Conservation (phyloP, 2,329 filamentous ascomycete genomes). For the Alternaria conjuncta region DNA sequence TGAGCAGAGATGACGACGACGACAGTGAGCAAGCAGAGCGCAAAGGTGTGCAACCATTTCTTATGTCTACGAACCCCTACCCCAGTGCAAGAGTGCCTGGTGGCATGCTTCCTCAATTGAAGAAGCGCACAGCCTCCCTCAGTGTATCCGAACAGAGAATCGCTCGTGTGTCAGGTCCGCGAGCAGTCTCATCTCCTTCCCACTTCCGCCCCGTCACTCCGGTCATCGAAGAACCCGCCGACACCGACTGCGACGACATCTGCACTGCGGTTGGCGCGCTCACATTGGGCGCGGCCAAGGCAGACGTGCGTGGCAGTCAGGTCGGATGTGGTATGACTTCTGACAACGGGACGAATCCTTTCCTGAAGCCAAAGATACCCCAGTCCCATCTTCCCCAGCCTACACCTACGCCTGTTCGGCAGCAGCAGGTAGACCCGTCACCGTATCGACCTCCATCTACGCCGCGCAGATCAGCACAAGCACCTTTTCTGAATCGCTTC, state of each 20-base stretch:
- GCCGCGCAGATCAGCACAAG: slow-evolving; percentile 48
- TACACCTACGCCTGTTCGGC: slow-evolving; percentile 30
- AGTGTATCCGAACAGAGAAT: slow-evolving; percentile 21
- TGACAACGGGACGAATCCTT: slow-evolving; percentile 35
- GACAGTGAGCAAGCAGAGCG: slow-evolving; percentile 48
- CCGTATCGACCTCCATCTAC: slow-evolving; percentile 24
- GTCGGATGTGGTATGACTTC: slow-evolving; percentile 36
- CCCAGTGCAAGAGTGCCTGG: slow-evolving; percentile 41
- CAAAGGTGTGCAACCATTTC: slow-evolving; percentile 54
- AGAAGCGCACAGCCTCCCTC: slow-evolving; percentile 24
- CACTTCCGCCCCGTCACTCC: slow-evolving; percentile 30
- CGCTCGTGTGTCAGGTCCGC: slow-evolving; percentile 19
- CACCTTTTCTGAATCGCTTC: slow-evolving; percentile 71
- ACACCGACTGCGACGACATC: slow-evolving; percentile 38
- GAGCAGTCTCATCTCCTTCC: slow-evolving; percentile 36
- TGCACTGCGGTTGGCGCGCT: slow-evolving; percentile 33
- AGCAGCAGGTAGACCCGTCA: slow-evolving; percentile 14
- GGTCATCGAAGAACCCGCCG: slow-evolving; percentile 37
- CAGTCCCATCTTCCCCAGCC: slow-evolving; percentile 33
- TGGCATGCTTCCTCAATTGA: slow-evolving; percentile 24
- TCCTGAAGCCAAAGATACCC: slow-evolving; percentile 25
- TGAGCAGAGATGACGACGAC: slow-evolving; percentile 51
- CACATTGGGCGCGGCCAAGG: slow-evolving; percentile 29
- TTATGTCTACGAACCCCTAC: slow-evolving; percentile 46
- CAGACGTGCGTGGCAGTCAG: slow-evolving; percentile 23